phyloP scores from a whole-genome alignment of 495 filamentous ascomycete genomes.

The Aspergillus nidulans region DNA sequence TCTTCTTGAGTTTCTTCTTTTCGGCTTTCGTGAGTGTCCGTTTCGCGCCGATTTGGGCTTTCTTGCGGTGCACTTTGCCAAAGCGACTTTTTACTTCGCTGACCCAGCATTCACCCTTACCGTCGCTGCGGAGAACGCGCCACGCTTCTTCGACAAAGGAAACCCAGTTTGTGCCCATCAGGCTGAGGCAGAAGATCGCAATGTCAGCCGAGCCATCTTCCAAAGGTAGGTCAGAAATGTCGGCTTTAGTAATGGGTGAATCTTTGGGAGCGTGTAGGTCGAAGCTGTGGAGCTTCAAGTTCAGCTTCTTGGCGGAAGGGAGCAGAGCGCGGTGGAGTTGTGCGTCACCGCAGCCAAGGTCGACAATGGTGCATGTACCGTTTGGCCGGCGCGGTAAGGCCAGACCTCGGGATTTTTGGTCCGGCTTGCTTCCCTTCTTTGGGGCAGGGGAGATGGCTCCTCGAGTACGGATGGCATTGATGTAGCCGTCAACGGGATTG shows the following conservation, averaged over 20 bases:
- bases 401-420: slow-evolving; percentile 21
- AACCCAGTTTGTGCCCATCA: slow-evolving; percentile 99
- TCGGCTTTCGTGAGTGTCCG: slow-evolving; percentile 58
- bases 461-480: slow-evolving; percentile 59
- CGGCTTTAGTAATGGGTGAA: slow-evolving; percentile 74
- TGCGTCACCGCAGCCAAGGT: slow-evolving; percentile 80
- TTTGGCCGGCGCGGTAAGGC: slow-evolving; percentile 49
- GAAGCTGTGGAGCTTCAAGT: slow-evolving; percentile 64
- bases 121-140: slow-evolving; percentile 67
- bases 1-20: slow-evolving; percentile 44
- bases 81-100: slow-evolving; percentile 95
- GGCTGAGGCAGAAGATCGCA: slow-evolving; percentile 86
- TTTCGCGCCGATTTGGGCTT: slow-evolving; percentile 55
- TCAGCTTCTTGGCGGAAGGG: slow-evolving; percentile 53
- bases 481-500: slow-evolving; percentile 86
- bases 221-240: slow-evolving; percentile 79
- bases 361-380: slow-evolving; percentile 71
- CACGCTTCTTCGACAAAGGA: slow-evolving; percentile 94
- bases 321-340: slow-evolving; percentile 58
- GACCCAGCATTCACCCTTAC: slow-evolving; percentile 93
- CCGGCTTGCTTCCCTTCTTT: slow-evolving; percentile 32
- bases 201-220: slow-evolving; percentile 70
- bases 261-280: slow-evolving; percentile 57
- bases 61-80: slow-evolving; percentile 55
- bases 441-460: slow-evolving; percentile 33